A percentile compares a stretch with the other conserved stretches of the same genome.
These are phyloP conservation scores for Plectranthus barbatus DNA, from an alignment of 257 asterid genomes.

Conservation along the genomic window DNA sequence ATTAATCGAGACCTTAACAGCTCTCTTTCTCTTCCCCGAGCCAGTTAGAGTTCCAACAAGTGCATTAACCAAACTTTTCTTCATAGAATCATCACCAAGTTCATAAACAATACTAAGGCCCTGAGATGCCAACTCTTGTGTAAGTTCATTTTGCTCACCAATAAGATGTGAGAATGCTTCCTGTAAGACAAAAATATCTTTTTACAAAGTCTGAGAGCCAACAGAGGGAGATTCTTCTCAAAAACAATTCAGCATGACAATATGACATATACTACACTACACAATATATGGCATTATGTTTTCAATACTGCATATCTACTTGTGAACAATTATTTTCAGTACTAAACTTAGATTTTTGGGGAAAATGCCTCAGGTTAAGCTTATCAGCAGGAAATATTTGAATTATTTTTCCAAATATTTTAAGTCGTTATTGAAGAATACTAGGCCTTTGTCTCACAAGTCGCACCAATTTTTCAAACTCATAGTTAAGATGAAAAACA, in stretches of 20 bases:
- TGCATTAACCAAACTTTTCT: conserved; percentile 83
- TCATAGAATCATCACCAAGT: conserved; percentile 83
- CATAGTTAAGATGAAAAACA: too few relatives aligned
- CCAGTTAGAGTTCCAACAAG: conserved; percentile 97
- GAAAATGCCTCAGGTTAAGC: too few relatives aligned
- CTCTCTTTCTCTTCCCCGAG: conserved; percentile 96
- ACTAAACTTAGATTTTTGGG: too few relatives aligned
- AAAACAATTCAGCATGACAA: background rate
- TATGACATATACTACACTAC: background rate
- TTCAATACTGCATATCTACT: background rate
- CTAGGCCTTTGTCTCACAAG: too few relatives aligned
- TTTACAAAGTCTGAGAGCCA: conserved; percentile 4
- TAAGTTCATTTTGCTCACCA: conserved; percentile 91
- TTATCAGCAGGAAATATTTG: too few relatives aligned
- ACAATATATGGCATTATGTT: background rate
- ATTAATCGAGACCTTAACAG: conserved; percentile 61
- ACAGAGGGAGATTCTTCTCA: background rate
- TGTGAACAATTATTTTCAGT: too few relatives aligned
- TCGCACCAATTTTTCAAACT: too few relatives aligned
- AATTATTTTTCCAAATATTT: too few relatives aligned
- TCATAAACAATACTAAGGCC: conserved; percentile 98
- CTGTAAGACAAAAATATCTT: conserved; percentile 33
- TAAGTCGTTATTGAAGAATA: too few relatives aligned
- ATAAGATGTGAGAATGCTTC: conserved; percentile 92
- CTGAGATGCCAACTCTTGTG: conserved; percentile 98